Conservation (phyloP, 768 basidiomycete genomes). For the Fomitopsis serialis region DNA sequence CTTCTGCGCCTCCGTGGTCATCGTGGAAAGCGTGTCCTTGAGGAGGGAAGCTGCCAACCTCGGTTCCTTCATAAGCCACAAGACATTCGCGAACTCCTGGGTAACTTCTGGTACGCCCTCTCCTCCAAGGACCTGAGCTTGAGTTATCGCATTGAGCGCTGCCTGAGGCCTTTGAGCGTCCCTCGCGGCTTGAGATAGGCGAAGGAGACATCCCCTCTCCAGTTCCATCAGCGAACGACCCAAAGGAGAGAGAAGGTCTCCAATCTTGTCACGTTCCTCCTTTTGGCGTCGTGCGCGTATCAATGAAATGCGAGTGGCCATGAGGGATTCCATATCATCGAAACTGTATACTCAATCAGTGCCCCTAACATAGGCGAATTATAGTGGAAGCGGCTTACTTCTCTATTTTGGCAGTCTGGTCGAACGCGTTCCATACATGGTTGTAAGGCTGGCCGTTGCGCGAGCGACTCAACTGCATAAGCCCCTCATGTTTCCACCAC, state of each 20-base stretch:
- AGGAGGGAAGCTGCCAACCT: conserved; percentile 73
- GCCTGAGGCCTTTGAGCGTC: conserved; percentile 65
- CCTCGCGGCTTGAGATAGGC: conserved; percentile 69
- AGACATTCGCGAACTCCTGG: conserved; percentile 82
- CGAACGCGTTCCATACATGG: conserved; percentile 37
- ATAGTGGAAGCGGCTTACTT: conserved; percentile 57
- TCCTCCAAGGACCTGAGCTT: conserved; percentile 59
- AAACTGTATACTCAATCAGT: conserved; percentile 45
- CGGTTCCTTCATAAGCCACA: conserved; percentile 87
- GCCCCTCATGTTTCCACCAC: conserved; percentile 44
- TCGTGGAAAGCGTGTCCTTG: conserved; percentile 8
- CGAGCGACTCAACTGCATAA: conserved; percentile 27
- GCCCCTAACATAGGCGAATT: no score
- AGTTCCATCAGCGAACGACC: conserved; percentile 44
- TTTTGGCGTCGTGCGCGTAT: conserved; percentile 63
- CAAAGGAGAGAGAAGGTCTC: conserved; percentile 56
- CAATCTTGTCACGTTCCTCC: conserved; percentile 74
- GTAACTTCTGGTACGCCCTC: conserved; percentile 48
- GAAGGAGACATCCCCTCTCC: conserved; percentile 68
- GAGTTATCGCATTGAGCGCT: conserved; percentile 79
- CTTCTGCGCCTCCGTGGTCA: background rate
- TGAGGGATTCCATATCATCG: conserved; percentile 63
- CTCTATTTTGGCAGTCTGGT: conserved; percentile 47
- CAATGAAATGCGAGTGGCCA: conserved; percentile 80
- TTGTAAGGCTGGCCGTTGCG: background rate